Evolutionary conservation across 1,284 basidiomycete species (phyloP).

Genomic region (Rhodotorula sp.): DNA sequence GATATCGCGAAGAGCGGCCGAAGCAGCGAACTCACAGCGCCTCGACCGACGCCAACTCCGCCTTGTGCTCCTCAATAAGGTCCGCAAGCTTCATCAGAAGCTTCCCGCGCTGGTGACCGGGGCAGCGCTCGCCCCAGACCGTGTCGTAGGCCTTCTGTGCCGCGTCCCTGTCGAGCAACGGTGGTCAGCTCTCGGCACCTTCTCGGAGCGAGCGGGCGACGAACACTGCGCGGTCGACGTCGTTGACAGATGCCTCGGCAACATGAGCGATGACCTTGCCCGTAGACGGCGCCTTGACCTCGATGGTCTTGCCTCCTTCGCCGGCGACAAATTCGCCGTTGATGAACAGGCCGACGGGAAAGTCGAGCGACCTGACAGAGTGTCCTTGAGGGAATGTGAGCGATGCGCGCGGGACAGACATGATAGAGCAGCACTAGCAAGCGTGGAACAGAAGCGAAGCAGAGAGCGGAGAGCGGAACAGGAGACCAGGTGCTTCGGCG

Average conservation of each 20-base stretch:
- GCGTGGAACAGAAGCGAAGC: no score
- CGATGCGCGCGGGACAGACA: slow-evolving; percentile 29
- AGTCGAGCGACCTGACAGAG: slow-evolving; percentile 25
- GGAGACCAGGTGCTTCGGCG: no score
- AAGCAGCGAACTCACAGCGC: slow-evolving; percentile 48
- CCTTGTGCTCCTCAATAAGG: slow-evolving; percentile 68
- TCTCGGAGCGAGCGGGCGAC: background rate
- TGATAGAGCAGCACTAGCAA: background rate
- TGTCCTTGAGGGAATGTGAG: slow-evolving; percentile 49
- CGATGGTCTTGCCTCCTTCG: slow-evolving; percentile 65
- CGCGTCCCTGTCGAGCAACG: slow-evolving; percentile 57
- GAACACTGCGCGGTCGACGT: slow-evolving; percentile 45
- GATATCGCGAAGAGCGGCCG: no score
- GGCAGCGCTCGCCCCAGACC: slow-evolving; percentile 72
- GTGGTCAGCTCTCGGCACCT: background rate
- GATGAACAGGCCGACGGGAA: slow-evolving; percentile 75
- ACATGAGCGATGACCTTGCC: slow-evolving; percentile 70
- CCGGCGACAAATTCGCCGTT: slow-evolving; percentile 75
- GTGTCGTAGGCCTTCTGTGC: slow-evolving; percentile 76
- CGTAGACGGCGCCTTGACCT: slow-evolving; percentile 78
- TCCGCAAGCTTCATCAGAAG: slow-evolving; percentile 70
- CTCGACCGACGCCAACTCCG: slow-evolving; percentile 75
- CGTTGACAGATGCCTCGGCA: slow-evolving; percentile 60
- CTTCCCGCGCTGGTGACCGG: slow-evolving; percentile 64
- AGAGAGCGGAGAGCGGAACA: no score